These are phyloP conservation scores for Peronospora farinosa DNA, from an alignment of 352 stramenopile genomes.

Conservation along the genomic window DNA sequence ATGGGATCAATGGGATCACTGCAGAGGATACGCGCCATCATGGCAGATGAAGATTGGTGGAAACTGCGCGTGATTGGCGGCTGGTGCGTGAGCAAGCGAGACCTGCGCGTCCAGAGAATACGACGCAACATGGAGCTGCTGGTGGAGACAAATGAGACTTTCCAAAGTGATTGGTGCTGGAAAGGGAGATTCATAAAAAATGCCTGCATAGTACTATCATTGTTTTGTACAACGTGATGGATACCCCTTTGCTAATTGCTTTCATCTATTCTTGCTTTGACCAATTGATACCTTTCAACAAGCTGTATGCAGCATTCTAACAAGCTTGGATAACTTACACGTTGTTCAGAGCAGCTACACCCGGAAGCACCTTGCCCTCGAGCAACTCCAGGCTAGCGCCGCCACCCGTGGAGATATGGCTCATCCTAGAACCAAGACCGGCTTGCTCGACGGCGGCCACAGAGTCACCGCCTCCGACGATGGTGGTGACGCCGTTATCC, in stretches of 20 bases:
- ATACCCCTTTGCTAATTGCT: not conserved
- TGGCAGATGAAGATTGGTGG: constrained; percentile 37
- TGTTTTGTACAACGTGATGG: not conserved
- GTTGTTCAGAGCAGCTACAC: constrained; percentile 90
- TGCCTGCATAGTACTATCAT: not conserved
- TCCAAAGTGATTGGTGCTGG: no score
- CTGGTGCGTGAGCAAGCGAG: constrained; percentile 32
- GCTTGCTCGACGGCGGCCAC: constrained; percentile 93
- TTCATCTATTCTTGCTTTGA: not conserved
- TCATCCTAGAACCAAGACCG: constrained; percentile 89
- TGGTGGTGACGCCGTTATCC: constrained; percentile 70
- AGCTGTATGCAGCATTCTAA: not conserved
- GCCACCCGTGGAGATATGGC: constrained; percentile 96
- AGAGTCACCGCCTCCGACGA: constrained; percentile 93
- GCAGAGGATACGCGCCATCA: constrained; percentile 84
- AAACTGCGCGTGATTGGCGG: constrained; percentile 25
- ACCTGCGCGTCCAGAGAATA: constrained; percentile 27
- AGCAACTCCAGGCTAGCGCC: constrained; percentile 98
- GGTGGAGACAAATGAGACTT: not conserved
- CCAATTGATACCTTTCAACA: not conserved
- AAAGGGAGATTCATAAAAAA: no score
- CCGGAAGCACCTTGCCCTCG: constrained; percentile 96
- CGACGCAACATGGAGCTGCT: constrained; percentile 43
- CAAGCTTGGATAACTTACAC: constrained; percentile 12
- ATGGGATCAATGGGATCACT: constrained; percentile 81